A percentile compares a stretch with the other conserved stretches of the same genome.
phyloP scores from a whole-genome alignment of 768 basidiomycete genomes.

The Suillus weaverae region DNA sequence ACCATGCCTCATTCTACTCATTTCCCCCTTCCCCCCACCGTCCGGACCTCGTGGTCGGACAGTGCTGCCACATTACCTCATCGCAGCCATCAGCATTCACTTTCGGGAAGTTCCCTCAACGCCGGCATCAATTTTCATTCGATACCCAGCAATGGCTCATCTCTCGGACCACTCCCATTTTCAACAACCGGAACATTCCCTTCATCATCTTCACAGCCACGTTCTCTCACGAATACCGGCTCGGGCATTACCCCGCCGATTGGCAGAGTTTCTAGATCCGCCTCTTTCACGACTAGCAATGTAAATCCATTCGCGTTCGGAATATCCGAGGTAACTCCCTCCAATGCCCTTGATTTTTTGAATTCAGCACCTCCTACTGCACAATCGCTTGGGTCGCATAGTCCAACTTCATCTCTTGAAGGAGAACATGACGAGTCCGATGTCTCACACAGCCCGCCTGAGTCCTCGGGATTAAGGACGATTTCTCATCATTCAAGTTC shows the following conservation, averaged over 20 bases:
- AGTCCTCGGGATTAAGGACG: constrained; percentile 26
- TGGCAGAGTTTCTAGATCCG: constrained; percentile 58
- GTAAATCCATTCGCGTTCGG: constrained; percentile 40
- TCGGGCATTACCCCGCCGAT: constrained; percentile 37
- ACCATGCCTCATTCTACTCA: constrained; percentile 22
- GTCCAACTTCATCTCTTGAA: constrained; percentile 44
- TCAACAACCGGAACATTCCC: constrained; percentile 33
- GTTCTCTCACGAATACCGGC: constrained; percentile 19
- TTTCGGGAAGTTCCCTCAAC: constrained; percentile 32
- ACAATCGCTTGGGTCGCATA: constrained; percentile 18
- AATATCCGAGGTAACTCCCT: constrained; percentile 30
- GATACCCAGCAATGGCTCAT: constrained; percentile 33
- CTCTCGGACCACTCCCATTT: constrained; percentile 30
- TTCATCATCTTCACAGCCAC: constrained; percentile 27
- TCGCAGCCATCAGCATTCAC: constrained; percentile 33
- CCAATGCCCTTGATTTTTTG: constrained; percentile 32
- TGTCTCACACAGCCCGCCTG: constrained; percentile 35
- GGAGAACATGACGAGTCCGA: constrained; percentile 55
- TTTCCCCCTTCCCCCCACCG: constrained; percentile 24
- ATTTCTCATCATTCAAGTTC: constrained; percentile 24
- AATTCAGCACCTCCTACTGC: constrained; percentile 14
- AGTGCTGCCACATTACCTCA: constrained; percentile 25
- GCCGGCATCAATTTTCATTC: constrained; percentile 30
- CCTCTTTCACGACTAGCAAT: constrained; percentile 51
- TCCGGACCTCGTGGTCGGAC: constrained; percentile 32